Evolutionary conservation across 495 filamentous ascomycete species (phyloP), one percentile per base, ranked within the genome.

Genomic region (Rhypophila decipiens): DNA sequence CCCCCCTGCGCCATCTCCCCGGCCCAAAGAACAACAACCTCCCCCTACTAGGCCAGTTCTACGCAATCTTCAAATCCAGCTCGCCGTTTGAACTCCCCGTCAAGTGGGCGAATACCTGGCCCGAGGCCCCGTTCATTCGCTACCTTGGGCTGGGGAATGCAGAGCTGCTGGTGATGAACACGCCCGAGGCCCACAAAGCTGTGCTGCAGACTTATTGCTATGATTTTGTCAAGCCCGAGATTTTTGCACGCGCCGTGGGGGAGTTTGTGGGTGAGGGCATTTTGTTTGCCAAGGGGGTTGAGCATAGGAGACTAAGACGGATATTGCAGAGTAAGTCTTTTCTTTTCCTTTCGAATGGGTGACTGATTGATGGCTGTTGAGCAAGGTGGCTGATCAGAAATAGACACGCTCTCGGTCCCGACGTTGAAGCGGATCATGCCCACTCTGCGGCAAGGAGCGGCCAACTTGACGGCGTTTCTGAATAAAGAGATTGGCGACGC

Each of bases 51-150:
- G 39, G 39, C 12, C 46, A 49, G 20, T 36, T 42, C 19, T 9
- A 10, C 5, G 31, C 17, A 1, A 22, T 43, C 21, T 21, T 48
- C 12, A 36, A 37, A 5, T 24, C 46, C 23, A 12, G 22, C 0
- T 40, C 44, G 9, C 53, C 53, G 9, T 42, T 39, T 41, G 35
- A 36, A 17, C 44, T 20, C 2, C 48, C 24, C 29, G 22, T 48
- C 24, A 33, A 39, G 9, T 68, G 65, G 65, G 55, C 54, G 37
- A 52, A 51, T 33, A 36, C 24, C 24, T 66, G 57, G 53, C 67
- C 68, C 3, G 56, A 61, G 8, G 55, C 61, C n/a, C 62, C 65
- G 4, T 65, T 70, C 42, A 63, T 70, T 39, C 55, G 67, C 5
- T 64, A 66, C 36, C 24, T 65, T 15, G 57, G 52, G 13, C 49